These are phyloP conservation scores for Wickerhamiella infanticola DNA, from an alignment of 1,139 yeast species.

Conservation along the genomic window DNA sequence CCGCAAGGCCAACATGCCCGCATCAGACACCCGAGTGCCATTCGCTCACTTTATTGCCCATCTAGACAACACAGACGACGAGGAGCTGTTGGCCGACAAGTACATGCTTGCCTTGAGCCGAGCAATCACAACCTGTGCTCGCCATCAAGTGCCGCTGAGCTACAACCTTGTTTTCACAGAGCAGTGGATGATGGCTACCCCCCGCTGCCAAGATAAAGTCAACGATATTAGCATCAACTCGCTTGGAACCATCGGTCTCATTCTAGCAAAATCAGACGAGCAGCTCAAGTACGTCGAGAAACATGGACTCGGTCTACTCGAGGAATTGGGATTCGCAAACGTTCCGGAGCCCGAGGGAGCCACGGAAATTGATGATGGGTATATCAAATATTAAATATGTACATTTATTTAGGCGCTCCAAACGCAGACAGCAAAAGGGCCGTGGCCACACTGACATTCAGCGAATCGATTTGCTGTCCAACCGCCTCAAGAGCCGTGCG, in stretches of 20 bases:
- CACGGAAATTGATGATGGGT: background rate
- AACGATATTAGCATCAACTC: conserved; percentile 51
- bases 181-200: conserved; percentile 74
- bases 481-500: conserved; percentile 36
- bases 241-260: conserved; percentile 63
- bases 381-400: conserved; percentile 10
- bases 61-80: conserved; percentile 28
- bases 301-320: conserved; percentile 28
- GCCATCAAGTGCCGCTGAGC: conserved; percentile 27
- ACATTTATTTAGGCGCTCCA: background rate
- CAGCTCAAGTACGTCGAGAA: conserved; percentile 20
- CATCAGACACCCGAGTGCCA: conserved; percentile 45
- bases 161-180: conserved; percentile 73
- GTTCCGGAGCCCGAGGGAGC: conserved; percentile 1
- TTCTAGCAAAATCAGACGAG: conserved; percentile 58
- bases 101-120: conserved; percentile 61
- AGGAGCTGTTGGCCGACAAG: conserved; percentile 38
- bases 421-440: conserved; percentile 40
- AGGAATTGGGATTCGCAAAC: conserved; percentile 41
- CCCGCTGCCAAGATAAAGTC: conserved; percentile 33
- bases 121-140: conserved; percentile 26
- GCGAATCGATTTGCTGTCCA: conserved; percentile 44
- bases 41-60: conserved; percentile 74
- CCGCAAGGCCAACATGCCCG: conserved; percentile 27
- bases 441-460: conserved; percentile 83